Conservation (phyloP, 2,329 filamentous ascomycete species). For the Aspergillus tubingensis region DNA sequence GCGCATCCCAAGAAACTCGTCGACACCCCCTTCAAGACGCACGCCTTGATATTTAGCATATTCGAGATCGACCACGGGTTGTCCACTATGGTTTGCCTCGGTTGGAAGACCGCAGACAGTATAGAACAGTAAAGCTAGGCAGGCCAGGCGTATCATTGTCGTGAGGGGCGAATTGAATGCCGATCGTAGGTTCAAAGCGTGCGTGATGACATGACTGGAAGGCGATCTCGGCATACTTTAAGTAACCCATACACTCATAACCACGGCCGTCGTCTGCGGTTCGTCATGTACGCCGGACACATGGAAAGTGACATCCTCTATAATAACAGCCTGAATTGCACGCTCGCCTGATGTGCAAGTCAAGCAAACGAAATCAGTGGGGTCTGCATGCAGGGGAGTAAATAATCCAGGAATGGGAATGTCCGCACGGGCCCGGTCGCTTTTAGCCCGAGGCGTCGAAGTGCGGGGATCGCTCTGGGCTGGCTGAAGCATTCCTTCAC, state of each 20-base stretch:
- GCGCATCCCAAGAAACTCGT: conserved; percentile 70
- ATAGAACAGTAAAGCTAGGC: neutral
- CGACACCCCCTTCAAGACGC: conserved; percentile 56
- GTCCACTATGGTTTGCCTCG: neutral
- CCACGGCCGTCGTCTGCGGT: too few relatives aligned
- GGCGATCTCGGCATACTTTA: too few relatives aligned
- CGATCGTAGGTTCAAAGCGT: neutral
- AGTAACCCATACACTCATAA: too few relatives aligned
- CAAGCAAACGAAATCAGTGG: neutral
- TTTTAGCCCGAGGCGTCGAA: neutral
- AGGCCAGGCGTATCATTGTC: neutral
- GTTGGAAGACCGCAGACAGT: neutral
- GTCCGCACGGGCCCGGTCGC: neutral
- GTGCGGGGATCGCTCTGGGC: neutral
- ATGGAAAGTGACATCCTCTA: neutral
- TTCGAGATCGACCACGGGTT: conserved; percentile 56
- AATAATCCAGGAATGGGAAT: neutral
- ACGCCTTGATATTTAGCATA: conserved; percentile 66
- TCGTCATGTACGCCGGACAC: neutral
- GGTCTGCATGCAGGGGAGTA: neutral
- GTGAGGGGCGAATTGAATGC: neutral
- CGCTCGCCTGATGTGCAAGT: neutral
- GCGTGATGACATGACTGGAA: neutral
- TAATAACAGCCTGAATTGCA: neutral
- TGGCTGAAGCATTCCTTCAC: too few relatives aligned